These are phyloP conservation scores for Lipomyces yamadae DNA, from an alignment of 805 yeast genomes.

Conservation along the genomic window DNA sequence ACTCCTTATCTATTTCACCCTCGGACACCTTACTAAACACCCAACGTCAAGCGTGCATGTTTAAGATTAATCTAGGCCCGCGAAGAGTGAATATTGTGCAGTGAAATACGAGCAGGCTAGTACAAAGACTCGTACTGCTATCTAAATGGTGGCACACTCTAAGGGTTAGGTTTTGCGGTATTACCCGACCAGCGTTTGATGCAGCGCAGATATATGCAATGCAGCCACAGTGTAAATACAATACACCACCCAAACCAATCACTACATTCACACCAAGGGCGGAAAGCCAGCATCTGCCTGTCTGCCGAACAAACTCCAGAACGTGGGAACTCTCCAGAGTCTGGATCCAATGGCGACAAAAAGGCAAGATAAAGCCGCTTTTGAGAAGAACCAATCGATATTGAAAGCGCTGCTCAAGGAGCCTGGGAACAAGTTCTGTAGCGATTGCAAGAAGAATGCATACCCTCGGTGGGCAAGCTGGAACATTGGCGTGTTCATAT, in stretches of 20 bases:
- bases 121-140: too few relatives aligned
- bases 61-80: too few relatives aligned
- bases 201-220: background rate
- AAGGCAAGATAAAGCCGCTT: constrained; percentile 41
- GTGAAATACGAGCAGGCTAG: too few relatives aligned
- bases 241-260: background rate
- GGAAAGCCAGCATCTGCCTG: background rate
- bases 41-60: too few relatives aligned
- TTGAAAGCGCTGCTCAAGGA: constrained; percentile 77
- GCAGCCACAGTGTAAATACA: background rate
- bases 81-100: too few relatives aligned
- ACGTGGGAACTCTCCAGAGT: background rate
- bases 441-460: constrained; percentile 85
- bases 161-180: background rate
- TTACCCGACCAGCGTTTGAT: background rate
- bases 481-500: constrained; percentile 90
- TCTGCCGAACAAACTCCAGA: background rate
- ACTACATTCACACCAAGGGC: background rate
- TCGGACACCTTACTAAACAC: too few relatives aligned
- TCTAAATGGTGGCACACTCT: too few relatives aligned
- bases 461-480: constrained; percentile 99
- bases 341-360: constrained; percentile 29
- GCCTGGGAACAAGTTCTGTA: constrained; percentile 77
- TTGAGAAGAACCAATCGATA: constrained; percentile 67
- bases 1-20: too few relatives aligned